A percentile compares a stretch with the other conserved stretches of the same genome.
Evolutionary conservation across 202 grass and related monocot species (phyloP).

Genomic region (Schoenoplectus triqueter): DNA sequence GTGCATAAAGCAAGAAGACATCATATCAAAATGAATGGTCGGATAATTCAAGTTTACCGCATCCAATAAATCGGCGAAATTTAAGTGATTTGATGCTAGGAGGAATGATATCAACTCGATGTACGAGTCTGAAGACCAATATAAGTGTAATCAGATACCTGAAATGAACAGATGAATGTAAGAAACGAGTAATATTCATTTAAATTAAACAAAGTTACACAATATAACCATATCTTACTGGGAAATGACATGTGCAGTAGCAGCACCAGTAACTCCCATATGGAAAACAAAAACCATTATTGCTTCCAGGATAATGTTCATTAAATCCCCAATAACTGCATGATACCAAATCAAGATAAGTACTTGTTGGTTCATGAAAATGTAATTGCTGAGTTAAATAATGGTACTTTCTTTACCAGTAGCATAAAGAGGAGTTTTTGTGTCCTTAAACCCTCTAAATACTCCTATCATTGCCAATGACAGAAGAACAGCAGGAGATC

Average conservation of each 20-base stretch:
- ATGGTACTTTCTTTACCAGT: conserved; percentile 56
- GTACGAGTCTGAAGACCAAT: conserved; percentile 70
- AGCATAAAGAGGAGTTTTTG: conserved; percentile 84
- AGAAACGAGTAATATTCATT: conserved; percentile 25
- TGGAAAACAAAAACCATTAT: conserved; percentile 93
- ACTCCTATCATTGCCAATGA: conserved; percentile 98
- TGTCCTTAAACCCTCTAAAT: conserved; percentile 97
- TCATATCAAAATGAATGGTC: not conserved
- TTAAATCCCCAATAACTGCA: conserved; percentile 78
- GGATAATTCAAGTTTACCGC: conserved; percentile 59
- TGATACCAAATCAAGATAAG: not conserved
- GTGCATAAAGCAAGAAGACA: not conserved
- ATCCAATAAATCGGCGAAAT: conserved; percentile 87
- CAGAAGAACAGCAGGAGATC: conserved; percentile 88
- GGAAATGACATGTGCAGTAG: conserved; percentile 85
- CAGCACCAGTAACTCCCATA: conserved; percentile 90
- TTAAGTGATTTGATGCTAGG: conserved; percentile 79
- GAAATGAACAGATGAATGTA: conserved; percentile 27
- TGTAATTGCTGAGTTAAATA: not conserved
- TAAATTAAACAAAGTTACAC: conserved; percentile 11
- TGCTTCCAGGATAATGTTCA: conserved; percentile 88
- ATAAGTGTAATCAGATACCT: conserved; percentile 98
- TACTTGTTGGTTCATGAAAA: not conserved
- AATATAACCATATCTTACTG: conserved; percentile 63
- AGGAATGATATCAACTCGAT: conserved; percentile 79